Percentiles rank a stretch among this genome's conserved stretches.
phyloP scores from a whole-genome alignment of 768 basidiomycete genomes.

The Phlebiopsis gigantea region DNA sequence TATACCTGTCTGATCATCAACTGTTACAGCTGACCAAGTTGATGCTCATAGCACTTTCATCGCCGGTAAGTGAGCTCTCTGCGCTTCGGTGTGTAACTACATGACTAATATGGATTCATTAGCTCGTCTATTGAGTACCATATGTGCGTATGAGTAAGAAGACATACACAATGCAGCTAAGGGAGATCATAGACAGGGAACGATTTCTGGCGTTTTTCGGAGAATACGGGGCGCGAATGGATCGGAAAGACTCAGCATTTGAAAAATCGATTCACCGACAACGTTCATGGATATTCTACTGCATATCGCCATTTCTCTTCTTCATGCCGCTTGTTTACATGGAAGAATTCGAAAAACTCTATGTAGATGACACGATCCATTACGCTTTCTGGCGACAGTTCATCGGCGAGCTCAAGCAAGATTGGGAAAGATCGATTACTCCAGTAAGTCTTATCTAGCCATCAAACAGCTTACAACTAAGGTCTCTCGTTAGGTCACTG shows the following conservation, averaged over 20 bases:
- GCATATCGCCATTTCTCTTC: constrained; percentile 8
- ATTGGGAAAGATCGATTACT: constrained; percentile 51
- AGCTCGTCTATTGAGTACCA: neutral
- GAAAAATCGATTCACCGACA: constrained; percentile 13
- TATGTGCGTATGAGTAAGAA: neutral
- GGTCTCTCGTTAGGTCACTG: constrained; percentile 37
- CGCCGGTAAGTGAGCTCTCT: neutral
- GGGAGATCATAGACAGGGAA: constrained; percentile 21
- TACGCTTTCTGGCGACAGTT: constrained; percentile 40
- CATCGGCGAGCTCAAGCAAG: constrained; percentile 38
- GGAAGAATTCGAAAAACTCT: constrained; percentile 39
- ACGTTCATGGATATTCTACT: neutral
- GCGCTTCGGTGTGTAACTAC: neutral
- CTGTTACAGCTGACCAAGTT: neutral
- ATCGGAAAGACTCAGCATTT: constrained; percentile 28
- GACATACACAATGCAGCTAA: too few relatives aligned
- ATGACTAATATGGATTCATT: neutral
- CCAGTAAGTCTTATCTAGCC: constrained; percentile 33
- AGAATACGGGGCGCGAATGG: constrained; percentile 36
- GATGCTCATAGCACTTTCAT: neutral
- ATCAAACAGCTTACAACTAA: neutral
- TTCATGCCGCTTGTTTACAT: constrained; percentile 40
- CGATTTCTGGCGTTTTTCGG: constrained; percentile 38
- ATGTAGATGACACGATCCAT: constrained; percentile 41
- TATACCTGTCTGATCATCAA: neutral